These are phyloP conservation scores for Abrus precatorius DNA, from an alignment of 306 rosid species.

Conservation along the genomic window DNA sequence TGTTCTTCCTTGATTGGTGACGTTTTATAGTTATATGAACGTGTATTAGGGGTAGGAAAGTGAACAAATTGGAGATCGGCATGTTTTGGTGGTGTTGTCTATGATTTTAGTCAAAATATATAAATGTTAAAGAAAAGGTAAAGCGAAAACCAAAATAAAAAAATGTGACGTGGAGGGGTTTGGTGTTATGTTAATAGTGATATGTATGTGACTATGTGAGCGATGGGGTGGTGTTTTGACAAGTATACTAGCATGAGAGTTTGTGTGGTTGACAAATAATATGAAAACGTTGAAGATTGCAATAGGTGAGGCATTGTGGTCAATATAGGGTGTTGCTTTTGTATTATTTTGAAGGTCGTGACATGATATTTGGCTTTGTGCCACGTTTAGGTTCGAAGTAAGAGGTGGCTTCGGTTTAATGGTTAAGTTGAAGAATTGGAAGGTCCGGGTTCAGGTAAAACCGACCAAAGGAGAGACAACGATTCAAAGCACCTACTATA, in stretches of 20 bases:
- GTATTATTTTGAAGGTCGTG: background rate
- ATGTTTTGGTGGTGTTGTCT: conserved; percentile 35
- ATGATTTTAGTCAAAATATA: conserved; percentile 21
- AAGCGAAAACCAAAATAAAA: background rate
- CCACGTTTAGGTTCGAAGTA: conserved; percentile 42
- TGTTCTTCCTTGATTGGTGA: conserved; percentile 49
- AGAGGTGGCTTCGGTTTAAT: conserved; percentile 31
- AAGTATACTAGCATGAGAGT: conserved; percentile 10
- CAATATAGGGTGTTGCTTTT: conserved; percentile 33
- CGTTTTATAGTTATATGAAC: conserved; percentile 53
- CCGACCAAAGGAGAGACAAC: background rate
- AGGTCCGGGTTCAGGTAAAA: conserved; percentile 13
- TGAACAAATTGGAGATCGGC: conserved; percentile 37
- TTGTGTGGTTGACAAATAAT: conserved; percentile 46
- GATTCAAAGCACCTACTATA: conserved; percentile 12
- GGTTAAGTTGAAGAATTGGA: conserved; percentile 17
- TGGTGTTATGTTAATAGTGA: conserved; percentile 8
- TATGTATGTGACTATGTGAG: conserved; percentile 30
- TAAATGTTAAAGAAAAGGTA: conserved; percentile 24
- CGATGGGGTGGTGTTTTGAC: conserved; percentile 45
- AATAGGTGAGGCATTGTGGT: background rate
- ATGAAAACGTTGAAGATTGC: conserved; percentile 14
- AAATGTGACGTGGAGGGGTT: conserved; percentile 43
- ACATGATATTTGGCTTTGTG: background rate
- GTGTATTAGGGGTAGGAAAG: conserved; percentile 50